A percentile compares a stretch with the other conserved stretches of the same genome.
phyloP scores from a whole-genome alignment of 345 rosid species.

The Jatropha curcas region DNA sequence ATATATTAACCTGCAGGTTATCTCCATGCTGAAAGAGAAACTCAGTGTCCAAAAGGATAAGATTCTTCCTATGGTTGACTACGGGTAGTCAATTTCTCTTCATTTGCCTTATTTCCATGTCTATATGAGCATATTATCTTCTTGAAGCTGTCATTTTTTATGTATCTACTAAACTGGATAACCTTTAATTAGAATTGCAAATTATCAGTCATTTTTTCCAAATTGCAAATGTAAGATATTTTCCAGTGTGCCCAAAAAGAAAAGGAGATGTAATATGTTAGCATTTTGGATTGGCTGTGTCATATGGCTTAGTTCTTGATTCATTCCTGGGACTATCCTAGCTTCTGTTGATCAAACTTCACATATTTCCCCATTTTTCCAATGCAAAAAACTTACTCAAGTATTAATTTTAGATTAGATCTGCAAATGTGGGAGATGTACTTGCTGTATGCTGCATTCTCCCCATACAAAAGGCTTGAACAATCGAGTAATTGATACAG shows the following conservation, averaged over 20 bases:
- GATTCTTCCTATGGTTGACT: conserved; percentile 68
- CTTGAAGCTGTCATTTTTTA: neutral
- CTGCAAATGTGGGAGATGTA: neutral
- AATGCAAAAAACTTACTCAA: neutral
- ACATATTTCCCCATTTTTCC: neutral
- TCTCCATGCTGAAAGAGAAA: conserved; percentile 78
- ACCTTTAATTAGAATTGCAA: neutral
- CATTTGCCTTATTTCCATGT: neutral
- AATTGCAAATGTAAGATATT: too few relatives aligned
- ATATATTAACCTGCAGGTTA: conserved; percentile 53
- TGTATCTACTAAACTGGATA: neutral
- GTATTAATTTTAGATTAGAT: neutral
- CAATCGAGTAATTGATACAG: neutral
- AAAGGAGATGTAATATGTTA: neutral
- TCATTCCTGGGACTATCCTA: too few relatives aligned
- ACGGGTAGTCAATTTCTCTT: conserved; percentile 48
- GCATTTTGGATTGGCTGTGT: neutral
- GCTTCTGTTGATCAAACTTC: too few relatives aligned
- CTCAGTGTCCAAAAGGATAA: conserved; percentile 73
- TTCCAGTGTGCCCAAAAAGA: too few relatives aligned
- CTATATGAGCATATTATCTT: neutral
- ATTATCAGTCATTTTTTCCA: neutral
- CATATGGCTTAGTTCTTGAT: neutral
- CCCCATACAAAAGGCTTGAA: neutral
- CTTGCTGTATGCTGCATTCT: neutral